Base-by-base conservation (phyloP, 23 red algal species). In the Gracilaria vermiculophylla region DNA sequence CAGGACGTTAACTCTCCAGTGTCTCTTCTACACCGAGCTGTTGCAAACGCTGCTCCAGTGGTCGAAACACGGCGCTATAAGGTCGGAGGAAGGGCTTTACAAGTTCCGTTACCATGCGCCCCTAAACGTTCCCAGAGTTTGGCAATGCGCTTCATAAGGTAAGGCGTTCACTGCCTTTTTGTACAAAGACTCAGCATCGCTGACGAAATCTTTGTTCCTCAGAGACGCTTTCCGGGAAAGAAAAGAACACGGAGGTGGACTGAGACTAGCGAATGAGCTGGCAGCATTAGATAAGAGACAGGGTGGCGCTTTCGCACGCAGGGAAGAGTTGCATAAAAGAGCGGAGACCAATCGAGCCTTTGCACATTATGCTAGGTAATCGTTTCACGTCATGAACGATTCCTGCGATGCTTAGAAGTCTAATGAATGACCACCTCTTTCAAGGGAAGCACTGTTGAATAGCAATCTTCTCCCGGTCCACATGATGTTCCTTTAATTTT, bases 301-400 rank as follows among this genome's bases (percentile, higher is more conserved):
- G 21, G 94, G 94, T 23, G 56, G 79, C 17, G 74, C 94, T 20
- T 81, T 44, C 33, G 61, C 45, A 65, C 75, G 82, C 32, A 79
- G 94, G 24, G 75, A 86, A 33, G 94, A 97, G 10, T 34, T 97
- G 85, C 94, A 97, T 67, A 92, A 85, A 53, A 47, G 76, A 75
- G 94, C 94, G 25, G 94, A 97, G 71, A 66, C 56, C 28, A 97
- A 97, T 83, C 90, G 86, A 25, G 82, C 83, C 39, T 97, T 88
- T 82, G 81, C 88, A 66, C 82, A 92, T 60, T 92, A 88, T 52
- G 25, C 64, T 28, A 56, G 52, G 39, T 89, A 62, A 53, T 47
- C 58, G 8, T 14, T 11, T 35, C 58, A 64, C 35, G 14, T 34
- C 5, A 12, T 76, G 70, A 35, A 34, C 8, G 35, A 8, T 17